Base-by-base conservation (phyloP, 306 rosid species). In the Casuarina glauca region DNA sequence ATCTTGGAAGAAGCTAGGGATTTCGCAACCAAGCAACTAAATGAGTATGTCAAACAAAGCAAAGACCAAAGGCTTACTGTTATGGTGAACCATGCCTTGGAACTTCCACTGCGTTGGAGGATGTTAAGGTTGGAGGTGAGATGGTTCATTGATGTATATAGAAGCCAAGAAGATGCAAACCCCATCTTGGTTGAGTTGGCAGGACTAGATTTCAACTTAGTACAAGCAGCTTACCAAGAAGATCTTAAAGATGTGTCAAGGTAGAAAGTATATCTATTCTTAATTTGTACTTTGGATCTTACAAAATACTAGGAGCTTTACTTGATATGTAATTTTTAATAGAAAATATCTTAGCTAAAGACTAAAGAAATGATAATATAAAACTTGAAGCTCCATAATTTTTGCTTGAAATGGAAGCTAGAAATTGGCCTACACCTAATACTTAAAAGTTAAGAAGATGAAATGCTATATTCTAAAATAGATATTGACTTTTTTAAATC, bases 61-160 rank as follows among this genome's bases (percentile, higher is more conserved):
- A 72, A 77, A 4, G 53, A 72, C 7, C 15, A 71, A 10, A 3
- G 32, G 2, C 36, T 26, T 17, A 9, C 10, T 2, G 3, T 16
- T 6, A 7, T 76, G 48, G 45, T 82, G 38, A 54, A 3, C 16
- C 85, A 72, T 72, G 75, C 58, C 0, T 48, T 82, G 75, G 82
- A 78, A 52, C 45, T 78, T 58, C 79, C 82, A 1, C 41, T 78
- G 0, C 79, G 74, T 50, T 78, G 82, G 79, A 74, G 79, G 52
- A 44, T 67, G 46, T 19, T 42, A 13, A 68, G 75, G 48, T 19
- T 67, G 9, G 79, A 82, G 5, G 4, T 73, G 0, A 61, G 60
- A 1, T 82, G 82, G 82, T 82, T 73, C 69, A 67, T 82, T 58
- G 80, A 78, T 50, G n/a, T 77, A 1, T 82, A 76, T 3, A 77